A percentile compares a stretch with the other conserved stretches of the same genome.
phyloP scores from a whole-genome alignment of 306 rosid species.

The Quercus robur region DNA sequence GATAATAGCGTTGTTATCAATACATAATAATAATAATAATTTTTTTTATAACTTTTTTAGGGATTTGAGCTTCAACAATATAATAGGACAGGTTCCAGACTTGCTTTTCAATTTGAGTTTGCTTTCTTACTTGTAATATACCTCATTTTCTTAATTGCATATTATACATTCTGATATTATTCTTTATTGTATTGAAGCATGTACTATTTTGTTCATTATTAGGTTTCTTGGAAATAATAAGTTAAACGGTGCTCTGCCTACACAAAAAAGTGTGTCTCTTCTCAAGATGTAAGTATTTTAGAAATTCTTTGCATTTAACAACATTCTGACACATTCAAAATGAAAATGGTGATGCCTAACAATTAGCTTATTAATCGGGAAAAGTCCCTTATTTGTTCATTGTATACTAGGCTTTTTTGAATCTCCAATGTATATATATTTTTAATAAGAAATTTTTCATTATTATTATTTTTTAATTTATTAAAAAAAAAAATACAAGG shows the following conservation, averaged over 20 bases:
- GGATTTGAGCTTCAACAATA: constrained; percentile 89
- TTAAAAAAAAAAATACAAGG: too few relatives aligned
- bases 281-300: constrained; percentile 48
- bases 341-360: too few relatives aligned
- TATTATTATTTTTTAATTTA: too few relatives aligned
- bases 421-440: too few relatives aligned
- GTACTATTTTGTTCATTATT: constrained; percentile 2
- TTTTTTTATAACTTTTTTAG: constrained; percentile 34
- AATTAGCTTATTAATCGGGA: too few relatives aligned
- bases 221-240: constrained; percentile 68
- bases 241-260: constrained; percentile 57
- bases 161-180: not conserved
- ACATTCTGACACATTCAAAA: not conserved
- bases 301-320: not conserved
- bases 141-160: constrained; percentile 1
- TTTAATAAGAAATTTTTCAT: too few relatives aligned
- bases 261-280: constrained; percentile 45
- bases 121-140: constrained; percentile 57
- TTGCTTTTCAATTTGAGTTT: constrained; percentile 56
- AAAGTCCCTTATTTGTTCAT: too few relatives aligned
- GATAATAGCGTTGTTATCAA: not conserved
- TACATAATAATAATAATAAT: not conserved
- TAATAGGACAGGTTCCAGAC: constrained; percentile 53
- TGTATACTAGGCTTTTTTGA: too few relatives aligned
- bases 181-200: constrained; percentile 3